Percentiles rank a stretch among this genome's conserved stretches.
phyloP scores from a whole-genome alignment of 495 filamentous ascomycete genomes.

The Hyaloscypha bicolor region DNA sequence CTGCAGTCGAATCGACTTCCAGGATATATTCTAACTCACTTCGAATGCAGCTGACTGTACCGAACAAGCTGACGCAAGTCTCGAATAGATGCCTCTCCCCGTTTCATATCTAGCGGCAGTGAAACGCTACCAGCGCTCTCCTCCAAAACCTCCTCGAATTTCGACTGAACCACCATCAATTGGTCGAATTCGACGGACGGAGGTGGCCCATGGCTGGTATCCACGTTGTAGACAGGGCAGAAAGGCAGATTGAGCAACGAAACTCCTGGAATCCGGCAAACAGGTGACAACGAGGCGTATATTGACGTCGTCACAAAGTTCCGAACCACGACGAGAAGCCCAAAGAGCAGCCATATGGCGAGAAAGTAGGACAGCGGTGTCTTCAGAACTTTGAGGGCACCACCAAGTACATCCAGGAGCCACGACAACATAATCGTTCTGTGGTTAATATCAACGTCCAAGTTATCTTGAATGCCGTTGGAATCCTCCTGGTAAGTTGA shows the following conservation, averaged over 20 bases:
- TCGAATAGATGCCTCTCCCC: slow-evolving; percentile 70
- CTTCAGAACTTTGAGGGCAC: slow-evolving; percentile 53
- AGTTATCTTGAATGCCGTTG: slow-evolving; percentile 11
- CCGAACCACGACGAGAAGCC: slow-evolving; percentile 48
- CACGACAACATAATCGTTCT: slow-evolving; percentile 41
- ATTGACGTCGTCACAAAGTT: slow-evolving; percentile 53
- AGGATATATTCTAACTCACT: slow-evolving; percentile 23
- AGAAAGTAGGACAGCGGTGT: slow-evolving; percentile 56
- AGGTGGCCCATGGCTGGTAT: slow-evolving; percentile 26
- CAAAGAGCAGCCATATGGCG: slow-evolving; percentile 53
- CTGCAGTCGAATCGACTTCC: not conserved
- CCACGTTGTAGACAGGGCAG: slow-evolving; percentile 45
- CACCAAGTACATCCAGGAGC: slow-evolving; percentile 48
- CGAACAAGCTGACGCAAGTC: slow-evolving; percentile 67
- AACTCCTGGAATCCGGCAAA: slow-evolving; percentile 65
- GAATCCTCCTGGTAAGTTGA: not conserved
- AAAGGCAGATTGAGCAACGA: slow-evolving; percentile 61
- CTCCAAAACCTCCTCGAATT: slow-evolving; percentile 67
- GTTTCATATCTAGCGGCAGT: slow-evolving; percentile 69
- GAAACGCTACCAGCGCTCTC: slow-evolving; percentile 57
- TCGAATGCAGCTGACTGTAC: slow-evolving; percentile 31
- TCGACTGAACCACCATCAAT: slow-evolving; percentile 64
- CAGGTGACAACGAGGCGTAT: slow-evolving; percentile 55
- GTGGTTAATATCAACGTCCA: slow-evolving; percentile 23
- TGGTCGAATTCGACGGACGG: slow-evolving; percentile 62